Evolutionary conservation across 345 rosid species (phyloP).

Genomic region (Eucalyptus sideroxylon): DNA sequence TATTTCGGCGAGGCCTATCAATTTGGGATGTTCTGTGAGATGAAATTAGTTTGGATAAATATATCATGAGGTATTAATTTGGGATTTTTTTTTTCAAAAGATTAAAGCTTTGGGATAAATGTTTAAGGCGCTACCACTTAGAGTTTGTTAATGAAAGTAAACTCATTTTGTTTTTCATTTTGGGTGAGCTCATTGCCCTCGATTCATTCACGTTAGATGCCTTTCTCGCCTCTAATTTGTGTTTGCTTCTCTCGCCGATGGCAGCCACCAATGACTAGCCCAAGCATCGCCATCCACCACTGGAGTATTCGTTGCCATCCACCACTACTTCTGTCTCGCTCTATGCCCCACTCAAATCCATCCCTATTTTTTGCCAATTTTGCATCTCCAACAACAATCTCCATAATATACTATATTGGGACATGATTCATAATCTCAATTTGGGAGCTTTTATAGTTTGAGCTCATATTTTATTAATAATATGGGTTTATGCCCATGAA

Average conservation of each 20-base stretch:
- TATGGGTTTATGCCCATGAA: no score
- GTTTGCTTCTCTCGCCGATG: not conserved
- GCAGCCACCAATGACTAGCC: not conserved
- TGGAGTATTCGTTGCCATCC: not conserved
- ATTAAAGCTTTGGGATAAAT: not conserved
- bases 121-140: fast-evolving
- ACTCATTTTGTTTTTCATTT: not conserved
- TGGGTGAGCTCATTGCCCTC: not conserved
- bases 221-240: not conserved
- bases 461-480: no score
- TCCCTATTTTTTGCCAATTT: no score
- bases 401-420: no score
- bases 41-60: not conserved
- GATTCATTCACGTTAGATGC: not conserved
- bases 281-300: not conserved
- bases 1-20: no score
- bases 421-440: no score
- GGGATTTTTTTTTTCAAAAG: no score
- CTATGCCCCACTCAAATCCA: no score
- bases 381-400: not conserved
- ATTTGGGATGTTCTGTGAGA: not conserved
- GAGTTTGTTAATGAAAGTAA: not conserved
- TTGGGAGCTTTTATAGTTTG: no score
- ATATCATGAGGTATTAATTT: not conserved
- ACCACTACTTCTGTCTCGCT: not conserved